Evolutionary conservation across 352 stramenopile species (phyloP).

Genomic region (Detonula confervacea): DNA sequence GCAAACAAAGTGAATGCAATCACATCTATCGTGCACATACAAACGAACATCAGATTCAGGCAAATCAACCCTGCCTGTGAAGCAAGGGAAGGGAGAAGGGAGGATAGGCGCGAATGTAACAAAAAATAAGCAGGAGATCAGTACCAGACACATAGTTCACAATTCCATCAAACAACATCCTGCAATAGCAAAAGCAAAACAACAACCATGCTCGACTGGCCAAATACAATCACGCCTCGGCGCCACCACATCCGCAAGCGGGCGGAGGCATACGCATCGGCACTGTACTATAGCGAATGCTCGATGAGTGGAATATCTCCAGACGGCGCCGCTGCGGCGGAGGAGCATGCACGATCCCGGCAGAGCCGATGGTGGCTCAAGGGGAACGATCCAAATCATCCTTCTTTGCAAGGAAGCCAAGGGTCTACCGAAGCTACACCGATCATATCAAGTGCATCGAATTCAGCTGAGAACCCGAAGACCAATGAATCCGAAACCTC

Average conservation of each 20-base stretch:
- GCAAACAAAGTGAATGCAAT: too few relatives aligned
- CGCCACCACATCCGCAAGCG: constrained; percentile 7
- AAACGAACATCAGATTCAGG: too few relatives aligned
- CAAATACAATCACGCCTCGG: constrained; percentile 15
- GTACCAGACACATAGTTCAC: too few relatives aligned
- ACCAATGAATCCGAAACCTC: too few relatives aligned
- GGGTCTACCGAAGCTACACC: not conserved
- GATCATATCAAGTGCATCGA: not conserved
- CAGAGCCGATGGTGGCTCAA: constrained; percentile 69
- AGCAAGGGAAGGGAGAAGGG: too few relatives aligned
- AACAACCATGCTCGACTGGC: constrained; percentile 18
- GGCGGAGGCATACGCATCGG: constrained; percentile 36
- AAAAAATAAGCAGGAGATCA: too few relatives aligned
- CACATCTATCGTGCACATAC: too few relatives aligned
- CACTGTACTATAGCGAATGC: constrained; percentile 75
- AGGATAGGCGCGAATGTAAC: too few relatives aligned
- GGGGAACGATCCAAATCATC: constrained; percentile 44
- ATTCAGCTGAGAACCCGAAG: constrained; percentile 15
- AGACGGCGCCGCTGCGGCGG: constrained; percentile 48
- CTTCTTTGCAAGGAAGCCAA: constrained; percentile 3
- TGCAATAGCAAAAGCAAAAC: not conserved
- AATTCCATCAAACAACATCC: not conserved
- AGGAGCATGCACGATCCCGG: constrained; percentile 39
- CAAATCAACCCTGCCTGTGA: too few relatives aligned
- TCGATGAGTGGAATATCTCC: constrained; percentile 55